Base-by-base conservation (phyloP, 2,329 filamentous ascomycete species). In the Raffaelea ambrosiae region DNA sequence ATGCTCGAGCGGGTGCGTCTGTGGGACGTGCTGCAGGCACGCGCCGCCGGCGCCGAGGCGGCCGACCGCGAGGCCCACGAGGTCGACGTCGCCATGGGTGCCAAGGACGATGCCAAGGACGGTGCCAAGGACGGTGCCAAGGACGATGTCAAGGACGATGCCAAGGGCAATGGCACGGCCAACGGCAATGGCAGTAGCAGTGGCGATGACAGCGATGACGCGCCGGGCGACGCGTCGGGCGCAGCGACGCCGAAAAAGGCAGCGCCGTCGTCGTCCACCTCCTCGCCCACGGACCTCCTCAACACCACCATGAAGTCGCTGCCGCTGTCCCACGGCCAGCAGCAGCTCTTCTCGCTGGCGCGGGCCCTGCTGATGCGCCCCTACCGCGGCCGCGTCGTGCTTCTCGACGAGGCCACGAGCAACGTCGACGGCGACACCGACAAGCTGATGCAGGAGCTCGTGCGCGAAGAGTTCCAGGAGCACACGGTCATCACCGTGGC, bases 351-450 rank as follows among this genome's bases (percentile, higher is more conserved):
- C n/a, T 44, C 52, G 3, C 29, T 54, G 11, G 39, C 52, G 2
- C 48, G 52, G 2, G 52, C 52, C 3, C 26, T 54, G 2, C 29
- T 51, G 14, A 47, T 51, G 45, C 35, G 36, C 14, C 49, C 52
- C 16, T 29, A 7, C 13, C 26, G 26, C 26, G 26, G 26, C 26
- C 7, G 13, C 7, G 39, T 53, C 9, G n/a, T 53, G 8, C 40
- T 53, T 19, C 48, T 53, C 9, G 51, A 53, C 41, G 52, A 53
- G 40, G 48, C 46, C 16, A 53, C 52, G 11, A 44, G 49, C 22
- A 50, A 49, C 10, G 35, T 53, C 2, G 52, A 53, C 29, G 45
- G 47, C 11, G 43, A 40, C 9, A 44, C 52, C 4, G 52, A 53
- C 43, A 29, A 45, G 33, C 43, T 43, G 8, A 39, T 53, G 23